Conservation (phyloP, 139 green algal species). For the Diplosphaera chodatii region DNA sequence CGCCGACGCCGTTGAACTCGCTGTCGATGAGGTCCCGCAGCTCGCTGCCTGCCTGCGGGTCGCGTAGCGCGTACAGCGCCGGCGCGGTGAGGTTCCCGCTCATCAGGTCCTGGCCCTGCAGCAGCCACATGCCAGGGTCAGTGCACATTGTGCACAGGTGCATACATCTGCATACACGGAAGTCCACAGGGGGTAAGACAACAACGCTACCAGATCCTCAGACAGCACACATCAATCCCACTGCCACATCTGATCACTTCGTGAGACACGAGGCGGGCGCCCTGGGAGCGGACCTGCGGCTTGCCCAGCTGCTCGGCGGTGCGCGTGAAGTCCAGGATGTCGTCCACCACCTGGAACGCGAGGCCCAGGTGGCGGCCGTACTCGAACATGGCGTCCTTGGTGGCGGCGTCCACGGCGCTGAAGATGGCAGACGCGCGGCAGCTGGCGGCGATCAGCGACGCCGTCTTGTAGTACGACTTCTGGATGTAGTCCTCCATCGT, state of each 20-base stretch:
- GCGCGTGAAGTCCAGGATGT: slow-evolving; percentile 99
- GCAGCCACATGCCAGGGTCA: not conserved
- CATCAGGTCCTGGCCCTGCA: slow-evolving; percentile 90
- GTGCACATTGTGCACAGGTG: too few species aligned
- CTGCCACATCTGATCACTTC: too few species aligned
- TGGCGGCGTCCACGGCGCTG: slow-evolving; percentile 45
- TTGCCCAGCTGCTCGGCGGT: slow-evolving; percentile 90
- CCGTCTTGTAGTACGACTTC: slow-evolving; percentile 98
- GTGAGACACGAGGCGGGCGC: too few species aligned
- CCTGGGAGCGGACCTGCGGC: slow-evolving; percentile 65
- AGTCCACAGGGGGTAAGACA: too few species aligned
- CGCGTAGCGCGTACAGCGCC: slow-evolving; percentile 81
- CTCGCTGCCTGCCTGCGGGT: slow-evolving; percentile 18
- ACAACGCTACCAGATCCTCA: too few species aligned
- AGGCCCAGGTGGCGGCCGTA: slow-evolving; percentile 96
- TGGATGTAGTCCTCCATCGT: slow-evolving; percentile 88
- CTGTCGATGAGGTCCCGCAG: slow-evolving; percentile 73
- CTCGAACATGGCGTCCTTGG: slow-evolving; percentile 88
- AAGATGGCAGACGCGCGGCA: slow-evolving; percentile 87
- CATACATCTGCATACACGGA: too few species aligned
- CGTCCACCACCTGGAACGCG: slow-evolving; percentile 97
- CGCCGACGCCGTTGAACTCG: slow-evolving; percentile 76
- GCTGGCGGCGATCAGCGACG: slow-evolving; percentile 92
- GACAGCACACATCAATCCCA: too few species aligned
- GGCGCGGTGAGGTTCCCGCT: slow-evolving; percentile 95